Evolutionary conservation across 345 rosid species (phyloP).

Genomic region (Linum usitatissimum): DNA sequence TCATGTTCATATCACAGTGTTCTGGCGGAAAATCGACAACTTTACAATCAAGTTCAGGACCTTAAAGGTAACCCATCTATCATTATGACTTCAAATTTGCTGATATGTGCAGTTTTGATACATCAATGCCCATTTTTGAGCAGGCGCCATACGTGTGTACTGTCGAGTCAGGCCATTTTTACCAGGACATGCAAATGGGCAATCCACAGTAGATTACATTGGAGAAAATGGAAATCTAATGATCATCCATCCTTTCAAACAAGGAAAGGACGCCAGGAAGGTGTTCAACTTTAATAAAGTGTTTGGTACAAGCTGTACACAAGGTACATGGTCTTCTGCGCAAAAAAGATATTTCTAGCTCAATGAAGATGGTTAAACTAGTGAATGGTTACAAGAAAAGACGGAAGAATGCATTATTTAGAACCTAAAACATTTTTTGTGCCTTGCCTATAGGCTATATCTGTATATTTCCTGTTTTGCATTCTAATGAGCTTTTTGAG

Average conservation of each 20-base stretch:
- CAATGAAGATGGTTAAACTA: neutral
- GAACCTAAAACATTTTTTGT: no score
- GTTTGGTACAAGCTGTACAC: constrained; percentile 58
- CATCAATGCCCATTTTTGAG: constrained; percentile 6
- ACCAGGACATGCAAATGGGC: constrained; percentile 45
- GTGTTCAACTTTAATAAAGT: constrained; percentile 83
- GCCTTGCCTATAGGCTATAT: no score
- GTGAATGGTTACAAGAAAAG: neutral
- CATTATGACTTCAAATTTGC: neutral
- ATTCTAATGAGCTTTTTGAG: neutral
- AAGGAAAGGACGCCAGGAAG: constrained; percentile 79
- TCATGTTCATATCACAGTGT: constrained; percentile 72
- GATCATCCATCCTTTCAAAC: constrained; percentile 77
- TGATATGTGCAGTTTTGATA: neutral
- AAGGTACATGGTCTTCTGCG: constrained; percentile 34
- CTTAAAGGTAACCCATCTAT: constrained; percentile 55
- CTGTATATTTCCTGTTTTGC: neutral
- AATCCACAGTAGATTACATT: constrained; percentile 73
- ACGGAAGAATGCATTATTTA: no score
- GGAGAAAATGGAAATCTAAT: constrained; percentile 96
- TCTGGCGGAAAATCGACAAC: constrained; percentile 78
- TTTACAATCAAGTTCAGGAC: constrained; percentile 97
- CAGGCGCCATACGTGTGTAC: constrained; percentile 84
- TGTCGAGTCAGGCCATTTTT: constrained; percentile 89
- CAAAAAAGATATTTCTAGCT: neutral